phyloP scores from a whole-genome alignment of 2,329 filamentous ascomycete genomes.

The Biscogniauxia sp. region DNA sequence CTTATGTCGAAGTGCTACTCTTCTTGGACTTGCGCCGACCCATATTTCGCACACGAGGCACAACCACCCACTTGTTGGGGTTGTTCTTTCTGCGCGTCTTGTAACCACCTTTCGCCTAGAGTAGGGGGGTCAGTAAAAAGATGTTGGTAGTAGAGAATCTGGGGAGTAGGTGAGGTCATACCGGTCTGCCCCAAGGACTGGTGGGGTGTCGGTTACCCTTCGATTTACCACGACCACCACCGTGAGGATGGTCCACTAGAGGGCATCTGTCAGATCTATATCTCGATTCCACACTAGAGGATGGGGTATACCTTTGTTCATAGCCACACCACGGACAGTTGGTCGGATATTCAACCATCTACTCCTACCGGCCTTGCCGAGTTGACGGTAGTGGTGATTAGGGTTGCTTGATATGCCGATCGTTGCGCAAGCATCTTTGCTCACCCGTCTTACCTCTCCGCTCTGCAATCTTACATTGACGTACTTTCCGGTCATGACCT shows the following conservation, averaged over 20 bases:
- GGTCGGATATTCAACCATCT: slow-evolving; percentile 93
- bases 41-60: slow-evolving; percentile 80
- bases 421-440: slow-evolving; percentile 90
- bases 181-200: slow-evolving; percentile 93
- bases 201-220: slow-evolving; percentile 97
- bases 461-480: slow-evolving; percentile 87
- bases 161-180: slow-evolving; percentile 50
- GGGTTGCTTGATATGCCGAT: slow-evolving; percentile 93
- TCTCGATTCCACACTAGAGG: not conserved
- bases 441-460: slow-evolving; percentile 85
- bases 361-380: slow-evolving; percentile 92
- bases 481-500: slow-evolving; percentile 68
- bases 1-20: slow-evolving; percentile 24
- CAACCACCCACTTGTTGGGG: slow-evolving; percentile 87
- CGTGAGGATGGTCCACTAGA: slow-evolving; percentile 88
- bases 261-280: slow-evolving; percentile 8
- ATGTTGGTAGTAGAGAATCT: not conserved
- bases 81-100: slow-evolving; percentile 90
- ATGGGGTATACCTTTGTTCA: slow-evolving; percentile 78
- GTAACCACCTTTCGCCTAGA: slow-evolving; percentile 75
- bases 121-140: slow-evolving; percentile 28
- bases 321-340: slow-evolving; percentile 94
- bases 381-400: slow-evolving; percentile 82
- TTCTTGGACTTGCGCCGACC: slow-evolving; percentile 78
- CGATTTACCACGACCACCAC: slow-evolving; percentile 97